Conservation (phyloP, 164 flowering plant genomes). For the Vitis labrusca region DNA sequence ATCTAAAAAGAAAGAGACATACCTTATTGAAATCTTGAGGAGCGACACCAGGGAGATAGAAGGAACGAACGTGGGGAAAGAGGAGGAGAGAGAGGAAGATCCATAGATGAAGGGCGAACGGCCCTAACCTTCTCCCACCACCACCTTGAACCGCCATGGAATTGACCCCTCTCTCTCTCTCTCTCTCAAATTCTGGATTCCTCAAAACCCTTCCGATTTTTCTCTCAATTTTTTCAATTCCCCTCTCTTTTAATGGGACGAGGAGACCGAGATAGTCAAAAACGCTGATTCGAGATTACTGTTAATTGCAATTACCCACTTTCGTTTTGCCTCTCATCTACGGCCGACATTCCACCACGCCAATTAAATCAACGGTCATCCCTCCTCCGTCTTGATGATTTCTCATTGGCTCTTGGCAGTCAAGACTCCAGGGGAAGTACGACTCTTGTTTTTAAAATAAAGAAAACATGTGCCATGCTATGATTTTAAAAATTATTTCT, state of each 20-base stretch:
- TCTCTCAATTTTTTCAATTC: background rate
- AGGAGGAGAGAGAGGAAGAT: slow-evolving; percentile 33
- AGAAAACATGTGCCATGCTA: too few species aligned
- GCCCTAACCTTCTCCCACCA: slow-evolving; percentile 7
- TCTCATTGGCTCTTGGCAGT: too few species aligned
- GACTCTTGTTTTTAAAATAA: too few species aligned
- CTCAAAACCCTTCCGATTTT: background rate
- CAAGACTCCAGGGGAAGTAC: too few species aligned
- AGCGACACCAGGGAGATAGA: slow-evolving; percentile 66
- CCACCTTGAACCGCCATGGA: slow-evolving; percentile 10
- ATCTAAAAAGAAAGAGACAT: background rate
- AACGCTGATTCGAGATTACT: too few species aligned
- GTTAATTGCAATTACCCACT: too few species aligned
- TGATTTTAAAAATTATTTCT: too few species aligned
- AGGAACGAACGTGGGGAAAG: slow-evolving; percentile 27
- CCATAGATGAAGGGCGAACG: slow-evolving; percentile 16
- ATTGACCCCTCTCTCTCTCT: background rate
- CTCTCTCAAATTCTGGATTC: background rate
- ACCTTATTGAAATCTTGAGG: slow-evolving; percentile 52
- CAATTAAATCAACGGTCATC: too few species aligned
- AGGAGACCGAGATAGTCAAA: background rate
- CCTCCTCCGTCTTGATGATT: too few species aligned
- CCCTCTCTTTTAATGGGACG: too few species aligned
- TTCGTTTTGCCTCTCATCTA: too few species aligned
- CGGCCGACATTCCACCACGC: too few species aligned